Conservation (phyloP, 768 basidiomycete genomes). For the Amyloporia xantha region DNA sequence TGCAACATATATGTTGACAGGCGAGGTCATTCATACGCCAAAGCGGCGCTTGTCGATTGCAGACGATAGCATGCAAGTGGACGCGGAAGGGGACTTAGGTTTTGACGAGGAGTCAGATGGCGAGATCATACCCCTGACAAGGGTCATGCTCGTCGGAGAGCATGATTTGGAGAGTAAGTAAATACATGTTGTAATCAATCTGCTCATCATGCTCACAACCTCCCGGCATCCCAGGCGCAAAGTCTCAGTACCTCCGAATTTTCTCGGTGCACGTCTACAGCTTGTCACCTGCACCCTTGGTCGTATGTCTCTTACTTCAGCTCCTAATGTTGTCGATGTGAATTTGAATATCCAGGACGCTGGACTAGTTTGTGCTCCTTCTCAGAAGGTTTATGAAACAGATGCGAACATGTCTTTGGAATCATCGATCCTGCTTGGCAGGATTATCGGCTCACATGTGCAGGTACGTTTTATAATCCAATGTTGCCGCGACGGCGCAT, state of each 20-base stretch:
- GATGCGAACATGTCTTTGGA: conserved; percentile 24
- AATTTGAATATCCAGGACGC: too few relatives aligned
- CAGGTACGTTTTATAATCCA: conserved; percentile 15
- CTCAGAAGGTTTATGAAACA: conserved; percentile 23
- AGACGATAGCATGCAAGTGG: conserved; percentile 21
- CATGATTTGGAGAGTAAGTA: conserved; percentile 56
- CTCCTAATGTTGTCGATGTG: too few relatives aligned
- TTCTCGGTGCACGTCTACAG: conserved; percentile 63
- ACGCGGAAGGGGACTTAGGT: conserved; percentile 31
- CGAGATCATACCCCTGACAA: conserved; percentile 38
- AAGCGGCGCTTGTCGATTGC: too few relatives aligned
- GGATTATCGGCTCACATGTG: conserved; percentile 23
- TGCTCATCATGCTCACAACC: not conserved
- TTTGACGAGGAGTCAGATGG: conserved; percentile 31
- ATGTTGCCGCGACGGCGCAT: not conserved
- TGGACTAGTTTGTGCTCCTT: conserved; percentile 33
- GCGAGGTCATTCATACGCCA: conserved; percentile 43
- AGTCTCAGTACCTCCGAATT: conserved; percentile 45
- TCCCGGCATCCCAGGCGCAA: conserved; percentile 37
- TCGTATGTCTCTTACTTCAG: conserved; percentile 32
- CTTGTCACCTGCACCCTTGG: conserved; percentile 57
- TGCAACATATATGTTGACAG: conserved; percentile 72
- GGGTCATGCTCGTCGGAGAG: conserved; percentile 56
- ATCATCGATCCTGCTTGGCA: conserved; percentile 17
- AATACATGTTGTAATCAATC: not conserved